These are phyloP conservation scores for Colletotrichum sp. DNA, from an alignment of 2,329 filamentous ascomycete species.

Conservation along the genomic window DNA sequence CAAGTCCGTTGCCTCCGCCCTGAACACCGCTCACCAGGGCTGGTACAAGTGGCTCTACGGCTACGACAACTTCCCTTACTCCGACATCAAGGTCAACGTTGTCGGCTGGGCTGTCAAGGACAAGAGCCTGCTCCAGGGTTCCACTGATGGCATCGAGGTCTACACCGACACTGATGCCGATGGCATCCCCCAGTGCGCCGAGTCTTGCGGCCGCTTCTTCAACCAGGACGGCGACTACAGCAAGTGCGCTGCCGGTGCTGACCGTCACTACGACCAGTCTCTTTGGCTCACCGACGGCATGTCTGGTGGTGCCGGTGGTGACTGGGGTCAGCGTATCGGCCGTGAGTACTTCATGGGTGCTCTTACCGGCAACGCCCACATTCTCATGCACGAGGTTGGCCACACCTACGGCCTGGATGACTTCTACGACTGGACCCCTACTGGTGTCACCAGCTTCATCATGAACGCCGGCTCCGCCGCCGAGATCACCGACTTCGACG, in stretches of 20 bases:
- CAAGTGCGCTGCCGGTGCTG: constrained; percentile 40
- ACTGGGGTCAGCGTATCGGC: constrained; percentile 52
- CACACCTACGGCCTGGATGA: constrained; percentile 50
- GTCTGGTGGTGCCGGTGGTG: constrained; percentile 47
- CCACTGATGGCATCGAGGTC: constrained; percentile 39
- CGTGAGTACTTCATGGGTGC: constrained; percentile 46
- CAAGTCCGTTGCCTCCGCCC: constrained; percentile 35
- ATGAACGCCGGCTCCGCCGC: constrained; percentile 48
- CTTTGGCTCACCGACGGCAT: constrained; percentile 54
- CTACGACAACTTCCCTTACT: constrained; percentile 48
- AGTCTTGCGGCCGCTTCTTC: constrained; percentile 48
- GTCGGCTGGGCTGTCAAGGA: constrained; percentile 49
- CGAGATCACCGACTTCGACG: constrained; percentile 51
- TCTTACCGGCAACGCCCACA: constrained; percentile 44
- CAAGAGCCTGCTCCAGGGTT: constrained; percentile 40
- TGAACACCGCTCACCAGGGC: constrained; percentile 39
- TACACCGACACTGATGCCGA: constrained; percentile 45
- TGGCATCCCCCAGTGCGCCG: constrained; percentile 46
- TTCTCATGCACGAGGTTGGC: constrained; percentile 51
- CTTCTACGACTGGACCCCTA: constrained; percentile 45
- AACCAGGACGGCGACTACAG: constrained; percentile 47
- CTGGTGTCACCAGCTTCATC: constrained; percentile 45
- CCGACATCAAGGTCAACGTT: constrained; percentile 41
- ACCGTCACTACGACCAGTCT: constrained; percentile 47
- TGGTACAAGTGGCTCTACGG: constrained; percentile 49